Percentiles rank a stretch among this genome's conserved stretches.
Evolutionary conservation across 495 filamentous ascomycete genomes (phyloP).

Genomic region (Penicillium subrubescens): DNA sequence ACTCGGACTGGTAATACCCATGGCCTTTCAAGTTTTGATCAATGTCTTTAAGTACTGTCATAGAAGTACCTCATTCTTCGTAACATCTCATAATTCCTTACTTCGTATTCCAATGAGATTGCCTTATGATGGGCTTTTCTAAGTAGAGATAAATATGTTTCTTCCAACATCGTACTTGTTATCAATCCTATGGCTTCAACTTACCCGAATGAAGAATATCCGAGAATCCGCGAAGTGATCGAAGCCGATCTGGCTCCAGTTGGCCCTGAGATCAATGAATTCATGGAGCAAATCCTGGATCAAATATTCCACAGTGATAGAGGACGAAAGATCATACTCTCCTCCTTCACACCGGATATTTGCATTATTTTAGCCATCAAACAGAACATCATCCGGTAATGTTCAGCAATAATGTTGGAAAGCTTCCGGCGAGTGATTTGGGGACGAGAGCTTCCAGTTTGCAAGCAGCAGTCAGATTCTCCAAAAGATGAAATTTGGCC

Average conservation of each 20-base stretch:
- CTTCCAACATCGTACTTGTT: not conserved
- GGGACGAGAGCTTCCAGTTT: conserved; percentile 39
- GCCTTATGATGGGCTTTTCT: no score
- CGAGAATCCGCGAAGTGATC: conserved; percentile 42
- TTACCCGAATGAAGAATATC: conserved; percentile 24
- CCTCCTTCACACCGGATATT: conserved; percentile 47
- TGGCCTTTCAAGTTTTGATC: no score
- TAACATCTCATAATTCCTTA: no score
- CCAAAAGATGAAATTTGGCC: conserved; percentile 35
- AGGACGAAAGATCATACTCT: conserved; percentile 38
- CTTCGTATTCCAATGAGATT: no score
- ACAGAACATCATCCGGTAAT: conserved; percentile 43
- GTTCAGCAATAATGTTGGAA: conserved; percentile 43
- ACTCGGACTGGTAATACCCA: no score
- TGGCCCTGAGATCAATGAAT: conserved; percentile 45
- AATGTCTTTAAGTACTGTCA: no score
- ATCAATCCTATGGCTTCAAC: not conserved
- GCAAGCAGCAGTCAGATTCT: conserved; percentile 41
- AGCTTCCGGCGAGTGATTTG: conserved; percentile 23
- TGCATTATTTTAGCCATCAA: conserved; percentile 44
- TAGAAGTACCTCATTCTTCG: no score
- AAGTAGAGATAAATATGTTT: conserved; percentile 36
- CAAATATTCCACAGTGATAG: conserved; percentile 22
- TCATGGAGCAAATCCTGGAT: conserved; percentile 40
- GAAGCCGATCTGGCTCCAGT: conserved; percentile 35